Evolutionary conservation across 2,329 filamentous ascomycete species (phyloP), one percentile per base, ranked within the genome.

Genomic region (Curvularia lunata): DNA sequence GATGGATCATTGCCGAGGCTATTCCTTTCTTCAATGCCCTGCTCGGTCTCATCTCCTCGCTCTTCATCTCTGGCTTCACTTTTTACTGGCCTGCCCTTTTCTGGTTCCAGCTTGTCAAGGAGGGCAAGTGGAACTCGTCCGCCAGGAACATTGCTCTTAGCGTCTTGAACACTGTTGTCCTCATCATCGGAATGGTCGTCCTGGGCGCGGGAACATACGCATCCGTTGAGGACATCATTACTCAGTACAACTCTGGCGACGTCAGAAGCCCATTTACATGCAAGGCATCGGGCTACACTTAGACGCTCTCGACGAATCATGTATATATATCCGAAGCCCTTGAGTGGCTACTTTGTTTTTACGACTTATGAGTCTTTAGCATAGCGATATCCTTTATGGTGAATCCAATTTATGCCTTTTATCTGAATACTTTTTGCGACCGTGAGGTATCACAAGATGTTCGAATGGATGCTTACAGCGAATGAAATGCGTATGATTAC

Each of bases 21-120:
- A 89, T 91, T 16, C 89, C 89, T 0, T 85, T 88, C 55, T 92
- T 91, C 79, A 86, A 86, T 71, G 84, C 86, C 48, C 80, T 92
- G 3, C 79, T 92, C n/a, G 86, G 85, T 32, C 77, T 91, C 38
- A 85, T 91, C 53, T 76, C 74, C 3, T 68, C 87, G 5, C 77
- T 90, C 2, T 90, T 90, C 64, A 86, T 85, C 37, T 86, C 82
- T 43, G 90, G 88, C 83, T 91, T 91, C 75, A 88, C 85, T 13
- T 84, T 80, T 59, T 76, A 76, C 63, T 76, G 77, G 65, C 75
- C 75, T 0, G 75, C 58, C 0, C 58, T 76, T 19, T 74, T 77
- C 59, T 78, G 73, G 82, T 78, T 63, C 63, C 58, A 52, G 43
- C 52, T 59, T 19, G 62, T 82, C 66, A 80, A 79, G 67, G 71